Percentiles rank a stretch among this genome's conserved stretches.
Evolutionary conservation across 306 rosid genomes (phyloP).

Genomic region (Pterocarpus macrocarpus): DNA sequence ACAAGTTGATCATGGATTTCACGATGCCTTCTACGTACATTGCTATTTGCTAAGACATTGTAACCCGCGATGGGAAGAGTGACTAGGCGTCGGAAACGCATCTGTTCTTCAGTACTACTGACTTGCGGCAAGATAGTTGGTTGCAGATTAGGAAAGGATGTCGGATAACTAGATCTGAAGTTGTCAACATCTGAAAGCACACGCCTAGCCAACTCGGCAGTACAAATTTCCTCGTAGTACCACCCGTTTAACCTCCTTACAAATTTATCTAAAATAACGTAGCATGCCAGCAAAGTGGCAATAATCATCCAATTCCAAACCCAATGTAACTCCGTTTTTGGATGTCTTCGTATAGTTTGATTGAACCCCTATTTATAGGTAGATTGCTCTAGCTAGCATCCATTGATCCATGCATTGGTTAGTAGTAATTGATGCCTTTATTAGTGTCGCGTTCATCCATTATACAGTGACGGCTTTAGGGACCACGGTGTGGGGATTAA

Average conservation of each 20-base stretch:
- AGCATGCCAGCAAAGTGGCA: neutral
- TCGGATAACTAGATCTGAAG: constrained; percentile 49
- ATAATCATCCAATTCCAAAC: neutral
- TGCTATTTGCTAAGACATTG: constrained; percentile 7
- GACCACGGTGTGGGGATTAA: too few relatives aligned
- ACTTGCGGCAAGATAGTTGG: neutral
- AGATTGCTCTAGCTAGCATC: too few relatives aligned
- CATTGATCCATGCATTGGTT: too few relatives aligned
- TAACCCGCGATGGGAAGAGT: constrained; percentile 43
- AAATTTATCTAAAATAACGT: neutral
- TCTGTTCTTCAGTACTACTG: constrained; percentile 35
- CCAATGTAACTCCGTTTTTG: neutral
- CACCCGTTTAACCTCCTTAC: constrained; percentile 32
- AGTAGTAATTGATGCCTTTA: too few relatives aligned
- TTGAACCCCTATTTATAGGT: too few relatives aligned
- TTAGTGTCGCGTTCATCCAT: too few relatives aligned
- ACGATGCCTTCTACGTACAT: constrained; percentile 38
- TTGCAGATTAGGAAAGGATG: neutral
- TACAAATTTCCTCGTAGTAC: neutral
- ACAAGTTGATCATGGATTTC: neutral
- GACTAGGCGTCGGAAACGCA: constrained; percentile 40
- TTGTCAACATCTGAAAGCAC: constrained; percentile 42
- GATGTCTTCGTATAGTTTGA: too few relatives aligned
- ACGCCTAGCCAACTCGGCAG: constrained; percentile 27
- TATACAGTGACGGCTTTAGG: too few relatives aligned